Base-by-base conservation (phyloP, 2,329 filamentous ascomycete species). In the Beauveria pseudobassiana region DNA sequence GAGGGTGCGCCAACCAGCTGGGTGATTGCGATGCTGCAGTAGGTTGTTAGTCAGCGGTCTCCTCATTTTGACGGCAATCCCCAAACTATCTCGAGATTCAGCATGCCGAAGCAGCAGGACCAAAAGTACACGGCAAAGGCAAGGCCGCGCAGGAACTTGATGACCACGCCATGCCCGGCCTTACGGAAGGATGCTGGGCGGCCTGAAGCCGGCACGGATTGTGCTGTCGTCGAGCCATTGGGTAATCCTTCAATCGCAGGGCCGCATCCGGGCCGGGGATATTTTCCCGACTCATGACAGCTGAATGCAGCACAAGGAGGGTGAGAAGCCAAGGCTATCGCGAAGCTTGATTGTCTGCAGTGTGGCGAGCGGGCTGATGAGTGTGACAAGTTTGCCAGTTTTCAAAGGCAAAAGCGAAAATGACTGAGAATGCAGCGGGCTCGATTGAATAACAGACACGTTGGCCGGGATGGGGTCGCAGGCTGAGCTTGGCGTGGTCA, bases 1-100 rank as follows among this genome's bases (percentile, higher is more conserved):
- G 53, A 96, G 75, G 90, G 90, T 0, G 84, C 76, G 40, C 91
- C 91, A 62, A 96, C 76, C 64, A 92, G 80, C 70, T 96, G 91
- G 7, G 90, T 91, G 20, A 84, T 72, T 67, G 84, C 83, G 69
- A 89, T 85, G 18, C 86, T 88, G 65, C 20, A 42, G 14, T 4
- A 53, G 7, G 6, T 5, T 22, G 49, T 59, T 52, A 59, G 56
- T n/a, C 3, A 48, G 16, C 12, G 10, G 10, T 40, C 9, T 5
- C 34, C 28, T 10, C 20, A 2, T 24, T 12, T n/a, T 18, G 40
- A 10, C 52, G 38, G 16, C 10, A 20, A 2, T 28, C 8, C 22
- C 52, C 24, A 24, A 12, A 28, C 0, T 8, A 9, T 38, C 3
- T 24, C 3, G 3, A 38, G 4, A n/a, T 5, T 20, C 40, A 57